Percentiles rank a stretch among this genome's conserved stretches.
These are phyloP conservation scores for Kodamaea ohmeri DNA, from an alignment of 1,139 yeast species.

Conservation along the genomic window DNA sequence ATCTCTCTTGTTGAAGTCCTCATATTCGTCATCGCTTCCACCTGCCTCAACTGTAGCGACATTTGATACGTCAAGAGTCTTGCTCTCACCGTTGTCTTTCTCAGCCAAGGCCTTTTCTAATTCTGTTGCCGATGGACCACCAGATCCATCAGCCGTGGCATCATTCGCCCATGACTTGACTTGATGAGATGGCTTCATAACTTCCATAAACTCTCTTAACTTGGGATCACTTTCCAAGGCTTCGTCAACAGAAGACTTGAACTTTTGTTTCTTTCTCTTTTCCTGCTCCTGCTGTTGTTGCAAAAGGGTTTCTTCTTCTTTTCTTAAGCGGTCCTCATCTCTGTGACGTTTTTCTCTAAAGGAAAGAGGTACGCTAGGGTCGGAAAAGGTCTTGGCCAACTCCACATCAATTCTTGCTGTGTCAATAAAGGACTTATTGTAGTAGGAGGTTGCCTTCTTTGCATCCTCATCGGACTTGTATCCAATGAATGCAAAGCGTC, in stretches of 20 bases:
- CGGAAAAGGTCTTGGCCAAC: conserved; percentile 81
- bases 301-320: conserved; percentile 52
- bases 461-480: conserved; percentile 74
- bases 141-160: conserved; percentile 51
- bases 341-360: conserved; percentile 61
- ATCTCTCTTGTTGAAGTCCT: conserved; percentile 40
- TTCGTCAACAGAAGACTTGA: conserved; percentile 44
- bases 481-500: conserved; percentile 93
- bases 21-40: conserved; percentile 69
- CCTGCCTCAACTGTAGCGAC: conserved; percentile 37
- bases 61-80: conserved; percentile 17
- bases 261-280: conserved; percentile 23
- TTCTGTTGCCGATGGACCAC: conserved; percentile 47
- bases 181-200: conserved; percentile 72
- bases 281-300: conserved; percentile 45
- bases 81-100: conserved; percentile 19
- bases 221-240: conserved; percentile 65
- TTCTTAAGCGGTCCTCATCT: conserved; percentile 51
- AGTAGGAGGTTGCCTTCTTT: conserved; percentile 69
- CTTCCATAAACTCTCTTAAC: conserved; percentile 75
- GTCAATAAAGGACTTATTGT: conserved; percentile 76
- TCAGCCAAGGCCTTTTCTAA: conserved; percentile 40
- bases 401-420: conserved; percentile 78
- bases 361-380: conserved; percentile 75
- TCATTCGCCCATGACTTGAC: conserved; percentile 77